Base-by-base conservation (phyloP, 2,329 filamentous ascomycete species). In the Thyridium curvatum region DNA sequence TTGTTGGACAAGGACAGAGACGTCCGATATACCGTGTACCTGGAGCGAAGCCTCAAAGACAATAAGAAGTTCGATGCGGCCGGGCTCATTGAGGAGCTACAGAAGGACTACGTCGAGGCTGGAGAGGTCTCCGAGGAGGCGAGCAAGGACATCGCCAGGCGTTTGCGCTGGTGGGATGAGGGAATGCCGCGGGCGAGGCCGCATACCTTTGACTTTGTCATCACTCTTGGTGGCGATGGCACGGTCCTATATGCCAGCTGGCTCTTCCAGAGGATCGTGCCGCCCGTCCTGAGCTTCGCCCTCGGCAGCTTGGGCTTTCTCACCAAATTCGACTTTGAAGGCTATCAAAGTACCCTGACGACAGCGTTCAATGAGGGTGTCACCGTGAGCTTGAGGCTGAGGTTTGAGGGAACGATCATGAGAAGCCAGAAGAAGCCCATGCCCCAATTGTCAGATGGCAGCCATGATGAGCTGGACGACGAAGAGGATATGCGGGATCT, bases 391-490 rank as follows among this genome's bases (percentile, higher is more conserved):
- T 64, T 98, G 45, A 76, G 93, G 32, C 65, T 97, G 43, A 78
- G 93, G 30, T 96, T 98, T 52, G 93, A 97, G 63, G 90, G 85
- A 18, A 96, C 89, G 0, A 77, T 96, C 18, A 96, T 97, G 91
- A 77, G 91, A 48, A 84, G 82, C 43, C 76, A 79, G 53, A 65
- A 65, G 42, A 66, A 59, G 31, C 68, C 66, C 35, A 58, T 53
- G 4, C 45, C 37, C n/a, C 30, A 29, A 52, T 37, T 30, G 17
- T 36, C 43, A 14, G 41, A 14, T 13, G 30, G 12, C 30, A 13
- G 31, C 17, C 18, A 34, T 29, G 31, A 38, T 12, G 18, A 32
- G 14, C 35, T 38, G 12, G 34, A 36, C 13, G 36, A 34, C 2
- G 37, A 46, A 10, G 46, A 50, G 8, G 64, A 44, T 32, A 61